Evolutionary conservation across 345 rosid species (phyloP).

Genomic region (Microcos paniculata): DNA sequence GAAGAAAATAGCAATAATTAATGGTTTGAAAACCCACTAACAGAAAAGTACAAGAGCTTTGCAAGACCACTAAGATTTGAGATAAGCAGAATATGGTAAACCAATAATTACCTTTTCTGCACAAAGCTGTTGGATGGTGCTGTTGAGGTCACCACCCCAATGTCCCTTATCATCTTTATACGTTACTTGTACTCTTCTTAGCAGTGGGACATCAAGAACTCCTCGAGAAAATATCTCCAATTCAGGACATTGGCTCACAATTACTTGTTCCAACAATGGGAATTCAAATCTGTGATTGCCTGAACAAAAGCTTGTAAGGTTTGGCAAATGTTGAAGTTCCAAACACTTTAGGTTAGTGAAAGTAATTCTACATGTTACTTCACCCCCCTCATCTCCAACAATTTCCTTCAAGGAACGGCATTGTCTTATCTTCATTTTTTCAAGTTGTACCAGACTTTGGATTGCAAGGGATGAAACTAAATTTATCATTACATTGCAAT

Average conservation of each 20-base stretch:
- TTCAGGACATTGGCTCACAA: not conserved
- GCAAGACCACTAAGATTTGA: too few relatives aligned
- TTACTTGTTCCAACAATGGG: not conserved
- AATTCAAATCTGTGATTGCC: too few relatives aligned
- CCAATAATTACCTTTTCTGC: not conserved
- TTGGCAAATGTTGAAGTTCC: too few relatives aligned
- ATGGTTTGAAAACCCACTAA: too few relatives aligned
- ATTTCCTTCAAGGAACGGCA: constrained; percentile 15
- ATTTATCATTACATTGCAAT: not conserved
- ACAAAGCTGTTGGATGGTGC: not conserved
- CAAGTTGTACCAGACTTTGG: constrained; percentile 1
- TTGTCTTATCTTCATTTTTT: not conserved
- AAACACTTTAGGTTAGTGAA: not conserved
- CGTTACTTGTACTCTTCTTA: not conserved
- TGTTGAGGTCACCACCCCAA: not conserved
- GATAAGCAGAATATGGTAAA: not conserved
- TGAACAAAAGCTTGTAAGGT: too few relatives aligned
- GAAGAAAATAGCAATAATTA: too few relatives aligned
- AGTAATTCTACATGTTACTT: not conserved
- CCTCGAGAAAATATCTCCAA: not conserved
- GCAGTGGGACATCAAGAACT: not conserved
- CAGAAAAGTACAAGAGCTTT: too few relatives aligned
- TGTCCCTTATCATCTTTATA: not conserved
- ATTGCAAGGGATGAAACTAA: not conserved
- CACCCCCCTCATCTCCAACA: not conserved